Base-by-base conservation (phyloP, 1,284 basidiomycete genomes). In the Rugosomyces carneus region DNA sequence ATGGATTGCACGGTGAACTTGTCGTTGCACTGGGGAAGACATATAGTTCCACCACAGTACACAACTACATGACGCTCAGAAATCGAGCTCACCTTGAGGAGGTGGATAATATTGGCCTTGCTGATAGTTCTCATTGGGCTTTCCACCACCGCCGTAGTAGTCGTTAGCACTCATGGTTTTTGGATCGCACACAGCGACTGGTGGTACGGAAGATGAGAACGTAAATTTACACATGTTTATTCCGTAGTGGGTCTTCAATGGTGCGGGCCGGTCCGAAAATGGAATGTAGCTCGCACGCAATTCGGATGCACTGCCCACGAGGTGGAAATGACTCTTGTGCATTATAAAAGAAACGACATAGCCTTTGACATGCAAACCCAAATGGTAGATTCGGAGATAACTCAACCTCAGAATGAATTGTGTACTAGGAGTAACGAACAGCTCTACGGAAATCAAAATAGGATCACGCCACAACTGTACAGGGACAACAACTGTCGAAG, bases 131-230 rank as follows among this genome's bases (percentile, higher is more conserved):
- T 71, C 68, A 35, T 63, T 72, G 73, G 37, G 68, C 73, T 52
- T 75, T 73, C 41, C 70, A 4, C 27, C 72, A 32, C 67, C 65
- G 65, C 67, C 66, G 65, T 88, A 89, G 57, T 84, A 89, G 57
- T 87, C 84, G 65, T 81, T 79, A 61, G 78, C 83, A 54, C 82
- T 81, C 85, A 89, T 88, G 55, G 43, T 49, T 20, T 34, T n/a
- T 34, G 7, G n/a, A 34, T 5, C 5, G 2, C 37, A 39, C 41
- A 34, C 24, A 43, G 47, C 29, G 29, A 36, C 9, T 16, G 15
- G 27, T 21, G 31, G 16, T 31, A 26, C n/a, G 11, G 41, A 38
- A 26, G 15, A 36, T 2, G 27, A 10, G 13, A 43, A 29, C 35
- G 27, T 44, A 40, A 49, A 47, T 53, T 53, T 51, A 42, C 32